Evolutionary conservation across 306 rosid species (phyloP).

Genomic region (Cajanus cajan): DNA sequence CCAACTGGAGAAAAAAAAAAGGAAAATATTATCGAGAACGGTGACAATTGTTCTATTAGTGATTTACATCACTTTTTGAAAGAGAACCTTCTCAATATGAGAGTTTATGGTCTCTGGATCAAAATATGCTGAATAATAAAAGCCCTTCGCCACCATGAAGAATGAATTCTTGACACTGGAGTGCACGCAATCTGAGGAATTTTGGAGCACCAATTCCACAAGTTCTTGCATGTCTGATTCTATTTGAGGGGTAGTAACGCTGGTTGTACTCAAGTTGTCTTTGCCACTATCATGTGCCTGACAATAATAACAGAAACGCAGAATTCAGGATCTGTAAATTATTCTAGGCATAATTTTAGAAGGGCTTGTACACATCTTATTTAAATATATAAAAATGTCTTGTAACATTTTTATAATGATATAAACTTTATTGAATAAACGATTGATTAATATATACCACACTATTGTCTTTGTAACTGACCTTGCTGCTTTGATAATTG

Average conservation of each 20-base stretch:
- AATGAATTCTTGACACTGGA: conserved; percentile 59
- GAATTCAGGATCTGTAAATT: not conserved
- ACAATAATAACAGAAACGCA: not conserved
- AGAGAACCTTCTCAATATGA: conserved; percentile 69
- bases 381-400: not conserved
- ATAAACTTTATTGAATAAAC: not conserved
- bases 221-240: conserved; percentile 76
- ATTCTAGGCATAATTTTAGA: not conserved
- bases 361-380: not conserved
- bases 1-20: not conserved
- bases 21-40: not conserved
- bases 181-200: conserved; percentile 40
- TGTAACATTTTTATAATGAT: no score
- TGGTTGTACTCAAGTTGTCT: not conserved
- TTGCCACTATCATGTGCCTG: conserved; percentile 44
- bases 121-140: conserved; percentile 58
- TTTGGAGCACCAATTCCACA: conserved; percentile 53
- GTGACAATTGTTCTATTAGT: not conserved
- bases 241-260: conserved; percentile 34
- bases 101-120: conserved; percentile 48
- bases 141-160: conserved; percentile 63
- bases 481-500: conserved; percentile 46
- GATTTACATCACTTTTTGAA: conserved; percentile 53
- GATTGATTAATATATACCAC: no score
- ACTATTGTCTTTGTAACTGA: conserved; percentile 6